phyloP scores from a whole-genome alignment of 129 eudicot species.

The Flaveria robusta region DNA sequence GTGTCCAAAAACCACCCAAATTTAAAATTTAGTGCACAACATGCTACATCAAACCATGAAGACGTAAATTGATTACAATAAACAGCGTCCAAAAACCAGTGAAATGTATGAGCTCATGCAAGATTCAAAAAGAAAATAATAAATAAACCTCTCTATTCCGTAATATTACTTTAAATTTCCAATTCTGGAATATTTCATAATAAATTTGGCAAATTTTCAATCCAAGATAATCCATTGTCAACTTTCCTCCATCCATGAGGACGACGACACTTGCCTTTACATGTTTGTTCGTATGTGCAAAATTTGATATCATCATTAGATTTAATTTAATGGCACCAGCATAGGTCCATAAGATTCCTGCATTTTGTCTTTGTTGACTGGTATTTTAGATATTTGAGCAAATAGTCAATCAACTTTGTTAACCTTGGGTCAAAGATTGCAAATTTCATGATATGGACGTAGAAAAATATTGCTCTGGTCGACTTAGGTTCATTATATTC shows the following conservation, averaged over 20 bases:
- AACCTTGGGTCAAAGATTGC: constrained; percentile 11
- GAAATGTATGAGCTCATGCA: not conserved
- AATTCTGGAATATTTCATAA: not conserved
- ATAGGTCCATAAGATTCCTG: constrained; percentile 5
- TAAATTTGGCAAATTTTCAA: not conserved
- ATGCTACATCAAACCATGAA: constrained; percentile 6
- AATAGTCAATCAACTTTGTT: constrained; percentile 11
- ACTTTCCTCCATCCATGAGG: not conserved
- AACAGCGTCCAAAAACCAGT: not conserved
- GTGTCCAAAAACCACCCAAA: not conserved
- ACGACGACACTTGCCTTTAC: not conserved
- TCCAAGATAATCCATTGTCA: not conserved
- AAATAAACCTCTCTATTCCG: not conserved
- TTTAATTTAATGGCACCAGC: not conserved
- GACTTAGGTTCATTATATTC: constrained; percentile 10
- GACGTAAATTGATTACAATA: not conserved
- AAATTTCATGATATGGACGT: constrained; percentile 6
- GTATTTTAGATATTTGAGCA: constrained; percentile 14
- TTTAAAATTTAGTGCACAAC: not conserved
- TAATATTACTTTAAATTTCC: not conserved
- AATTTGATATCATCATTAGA: not conserved
- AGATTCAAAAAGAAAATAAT: not conserved
- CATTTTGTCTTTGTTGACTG: not conserved
- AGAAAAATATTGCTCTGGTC: constrained; percentile 11
- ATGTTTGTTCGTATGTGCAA: not conserved